These are phyloP conservation scores for Wickerhamiella cacticola DNA, from an alignment of 805 yeast species.

Conservation along the genomic window DNA sequence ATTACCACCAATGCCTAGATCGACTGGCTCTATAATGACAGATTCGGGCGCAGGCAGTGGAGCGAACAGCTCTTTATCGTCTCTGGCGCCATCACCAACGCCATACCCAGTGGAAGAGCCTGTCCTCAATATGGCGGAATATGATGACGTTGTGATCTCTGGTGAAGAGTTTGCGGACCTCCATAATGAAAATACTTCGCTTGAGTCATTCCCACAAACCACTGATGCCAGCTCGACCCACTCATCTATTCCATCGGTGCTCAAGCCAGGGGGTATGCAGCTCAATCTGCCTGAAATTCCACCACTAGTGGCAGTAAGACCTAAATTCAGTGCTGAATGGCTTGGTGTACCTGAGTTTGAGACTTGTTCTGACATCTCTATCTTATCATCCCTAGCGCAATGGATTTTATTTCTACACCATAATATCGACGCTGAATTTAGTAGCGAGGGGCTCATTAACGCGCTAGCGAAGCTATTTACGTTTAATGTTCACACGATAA, in stretches of 20 bases:
- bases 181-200: not conserved
- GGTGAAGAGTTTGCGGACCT: constrained; percentile 5
- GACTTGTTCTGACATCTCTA: constrained; percentile 16
- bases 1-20: not conserved
- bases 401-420: constrained; percentile 19
- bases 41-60: not conserved
- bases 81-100: not conserved
- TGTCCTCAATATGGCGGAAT: not conserved
- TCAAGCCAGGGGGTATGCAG: constrained; percentile 13
- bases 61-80: not conserved
- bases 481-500: constrained; percentile 23
- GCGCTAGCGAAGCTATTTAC: constrained; percentile 20
- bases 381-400: constrained; percentile 16
- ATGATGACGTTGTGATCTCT: constrained; percentile 1
- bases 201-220: not conserved
- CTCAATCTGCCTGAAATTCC: constrained; percentile 21
- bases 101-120: not conserved
- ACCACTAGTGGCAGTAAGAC: constrained; percentile 17
- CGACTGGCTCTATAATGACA: not conserved
- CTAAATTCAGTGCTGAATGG: constrained; percentile 20
- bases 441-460: constrained; percentile 8
- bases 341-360: constrained; percentile 21
- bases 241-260: constrained; percentile 4
- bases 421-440: constrained; percentile 18
- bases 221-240: constrained; percentile 1